Evolutionary conservation across 75 land plant species (phyloP), one percentile per base, ranked within the genome.

Genomic region (Adiantum capillusveneris): DNA sequence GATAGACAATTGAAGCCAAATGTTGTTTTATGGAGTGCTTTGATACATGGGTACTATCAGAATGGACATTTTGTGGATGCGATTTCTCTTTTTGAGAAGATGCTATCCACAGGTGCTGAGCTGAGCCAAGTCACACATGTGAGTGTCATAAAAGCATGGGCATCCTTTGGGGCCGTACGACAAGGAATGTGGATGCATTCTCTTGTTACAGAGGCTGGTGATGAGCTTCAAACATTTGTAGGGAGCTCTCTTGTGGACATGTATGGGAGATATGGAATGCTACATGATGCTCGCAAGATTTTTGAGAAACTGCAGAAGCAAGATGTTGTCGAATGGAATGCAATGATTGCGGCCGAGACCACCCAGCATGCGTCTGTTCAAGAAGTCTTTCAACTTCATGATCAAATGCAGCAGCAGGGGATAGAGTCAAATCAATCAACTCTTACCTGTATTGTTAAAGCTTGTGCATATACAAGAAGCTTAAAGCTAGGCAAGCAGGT

Each of bases 21-120:
- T 60, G 80, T 86, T 11, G 80, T 78, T 19, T 67, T 80, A 21
- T 86, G 83, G 83, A 86, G 80, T 2, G 77, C 75, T 0, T 63
- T 86, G 77, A 80, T 86, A 20, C 70, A 82, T 1, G 83, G 76
- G 13, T 83, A 71, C 67, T 50, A 76, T 22, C 70, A 75, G 56
- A 71, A 52, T 11, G 90, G 77, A 9, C 37, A 11, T 26, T 26
- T 45, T 11, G 56, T 28, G 13, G 81, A 77, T 49, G 86, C 83
- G 0, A 44, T 80, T 44, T 29, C 46, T 53, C 66, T 66, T 31
- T 86, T 80, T 59, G 52, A 66, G 12, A 24, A 29, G 71, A 78
- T 83, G 86, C 29, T 75, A 44, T 68, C 56, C 52, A 66, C 70
- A 53, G 81, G 85, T 71, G 71, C 59, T 0, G 22, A 22, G 29